phyloP scores from a whole-genome alignment of 2,329 filamentous ascomycete species.

The Chalaropsis thielavioides region DNA sequence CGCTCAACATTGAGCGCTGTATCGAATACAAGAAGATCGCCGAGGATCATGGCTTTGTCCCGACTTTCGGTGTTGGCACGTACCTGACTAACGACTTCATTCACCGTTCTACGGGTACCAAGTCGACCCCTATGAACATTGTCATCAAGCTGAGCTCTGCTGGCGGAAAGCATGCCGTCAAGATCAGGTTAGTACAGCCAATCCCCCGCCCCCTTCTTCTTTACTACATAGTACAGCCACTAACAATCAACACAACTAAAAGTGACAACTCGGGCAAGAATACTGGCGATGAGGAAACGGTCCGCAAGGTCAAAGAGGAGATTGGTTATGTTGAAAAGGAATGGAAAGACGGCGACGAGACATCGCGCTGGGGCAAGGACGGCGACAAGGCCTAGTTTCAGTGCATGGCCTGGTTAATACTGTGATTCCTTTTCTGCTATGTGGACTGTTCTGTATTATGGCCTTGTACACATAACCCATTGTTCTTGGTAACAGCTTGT shows the following conservation, averaged over 20 bases:
- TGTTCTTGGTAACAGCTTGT: too few relatives aligned
- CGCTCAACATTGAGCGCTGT: constrained; percentile 78
- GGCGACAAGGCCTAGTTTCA: constrained; percentile 17
- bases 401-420: neutral
- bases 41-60: constrained; percentile 65
- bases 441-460: neutral
- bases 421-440: neutral
- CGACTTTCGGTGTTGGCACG: constrained; percentile 87
- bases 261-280: constrained; percentile 85
- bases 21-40: constrained; percentile 78
- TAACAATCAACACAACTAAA: constrained; percentile 8
- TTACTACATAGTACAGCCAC: neutral
- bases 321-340: constrained; percentile 75
- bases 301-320: constrained; percentile 68
- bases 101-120: constrained; percentile 56
- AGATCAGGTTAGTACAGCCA: constrained; percentile 47
- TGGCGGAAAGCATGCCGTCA: constrained; percentile 66
- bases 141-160: constrained; percentile 93
- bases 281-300: constrained; percentile 67
- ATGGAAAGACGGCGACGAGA: constrained; percentile 77
- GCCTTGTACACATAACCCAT: too few relatives aligned
- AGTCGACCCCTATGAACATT: constrained; percentile 87
- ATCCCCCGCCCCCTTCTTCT: constrained; percentile 11
- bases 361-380: constrained; percentile 59
- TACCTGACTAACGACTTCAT: constrained; percentile 91